These are phyloP conservation scores for bread wheat (Triticum aestivum) DNA, from an alignment of 176 grass and related monocot genomes.

Conservation along the genomic window DNA sequence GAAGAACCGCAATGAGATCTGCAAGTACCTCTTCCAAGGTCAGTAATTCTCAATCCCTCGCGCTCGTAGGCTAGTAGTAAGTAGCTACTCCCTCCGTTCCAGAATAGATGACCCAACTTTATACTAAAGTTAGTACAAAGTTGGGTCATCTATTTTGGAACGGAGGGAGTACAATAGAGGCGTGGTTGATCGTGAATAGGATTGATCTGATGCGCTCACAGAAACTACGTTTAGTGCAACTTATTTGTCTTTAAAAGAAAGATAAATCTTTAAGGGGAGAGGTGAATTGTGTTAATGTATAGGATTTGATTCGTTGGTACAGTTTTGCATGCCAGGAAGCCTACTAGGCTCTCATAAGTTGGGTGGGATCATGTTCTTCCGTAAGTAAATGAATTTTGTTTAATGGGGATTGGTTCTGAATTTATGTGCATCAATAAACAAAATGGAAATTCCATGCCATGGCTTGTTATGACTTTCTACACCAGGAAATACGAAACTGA, in stretches of 20 bases:
- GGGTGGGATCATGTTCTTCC: not conserved
- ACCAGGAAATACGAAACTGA: not conserved
- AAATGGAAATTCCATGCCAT: not conserved
- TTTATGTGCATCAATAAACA: not conserved
- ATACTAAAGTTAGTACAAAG: no score
- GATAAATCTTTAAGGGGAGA: no score
- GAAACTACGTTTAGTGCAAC: not conserved
- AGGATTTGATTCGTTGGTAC: not conserved
- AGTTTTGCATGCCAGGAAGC: not conserved
- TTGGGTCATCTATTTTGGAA: no score
- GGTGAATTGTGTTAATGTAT: no score
- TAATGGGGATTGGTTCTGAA: not conserved
- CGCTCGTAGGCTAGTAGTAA: not conserved
- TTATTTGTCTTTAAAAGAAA: not conserved
- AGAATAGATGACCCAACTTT: no score
- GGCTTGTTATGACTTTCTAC: not conserved
- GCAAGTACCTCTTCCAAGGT: conserved; percentile 99
- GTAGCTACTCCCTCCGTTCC: not conserved
- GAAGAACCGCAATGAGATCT: conserved; percentile 98
- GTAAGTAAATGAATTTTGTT: no score
- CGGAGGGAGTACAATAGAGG: no score
- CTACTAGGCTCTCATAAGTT: not conserved
- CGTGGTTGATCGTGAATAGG: not conserved
- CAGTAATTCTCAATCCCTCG: not conserved
- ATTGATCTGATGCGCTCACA: not conserved